phyloP scores from a whole-genome alignment of 352 stramenopile genomes.

The Blastocystis sp. region DNA sequence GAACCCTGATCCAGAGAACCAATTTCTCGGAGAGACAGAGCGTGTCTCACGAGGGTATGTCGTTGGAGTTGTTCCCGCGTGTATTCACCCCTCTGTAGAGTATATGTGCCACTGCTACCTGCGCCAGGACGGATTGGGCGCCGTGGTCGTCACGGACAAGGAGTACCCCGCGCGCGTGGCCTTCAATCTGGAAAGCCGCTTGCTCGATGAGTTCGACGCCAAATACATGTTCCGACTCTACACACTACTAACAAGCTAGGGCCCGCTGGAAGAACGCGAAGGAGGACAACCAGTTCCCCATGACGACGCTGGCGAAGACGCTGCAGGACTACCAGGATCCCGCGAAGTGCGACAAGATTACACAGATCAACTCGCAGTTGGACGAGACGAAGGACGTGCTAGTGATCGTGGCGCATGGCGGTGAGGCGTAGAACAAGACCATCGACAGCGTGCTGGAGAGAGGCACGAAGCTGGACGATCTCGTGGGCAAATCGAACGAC shows the following conservation, averaged over 20 bases:
- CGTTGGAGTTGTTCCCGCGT: not conserved
- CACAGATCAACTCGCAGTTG: constrained; percentile 98
- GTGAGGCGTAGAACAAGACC: constrained; percentile 83
- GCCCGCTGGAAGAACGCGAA: constrained; percentile 72
- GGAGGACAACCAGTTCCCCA: constrained; percentile 81
- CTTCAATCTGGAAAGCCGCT: constrained; percentile 90
- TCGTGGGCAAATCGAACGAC: constrained; percentile 96
- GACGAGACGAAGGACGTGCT: constrained; percentile 97
- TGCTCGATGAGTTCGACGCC: constrained; percentile 90
- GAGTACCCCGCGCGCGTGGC: constrained; percentile 96
- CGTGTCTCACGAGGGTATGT: constrained; percentile 88
- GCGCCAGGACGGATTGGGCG: constrained; percentile 89
- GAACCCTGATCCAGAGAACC: constrained; percentile 95
- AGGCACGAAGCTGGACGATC: constrained; percentile 95
- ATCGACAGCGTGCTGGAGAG: constrained; percentile 97
- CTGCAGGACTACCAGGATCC: constrained; percentile 90
- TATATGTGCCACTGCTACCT: constrained; percentile 98
- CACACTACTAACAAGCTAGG: constrained; percentile 71
- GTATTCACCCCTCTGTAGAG: constrained; percentile 73
- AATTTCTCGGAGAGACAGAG: constrained; percentile 90
- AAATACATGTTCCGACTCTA: constrained; percentile 71
- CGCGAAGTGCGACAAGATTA: constrained; percentile 97
- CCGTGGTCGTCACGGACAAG: constrained; percentile 90
- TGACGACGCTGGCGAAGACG: constrained; percentile 84
- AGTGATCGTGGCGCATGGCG: constrained; percentile 70